A percentile compares a stretch with the other conserved stretches of the same genome.
Evolutionary conservation across 2,329 filamentous ascomycete species (phyloP).

Genomic region (Drechslerella dactyloides): DNA sequence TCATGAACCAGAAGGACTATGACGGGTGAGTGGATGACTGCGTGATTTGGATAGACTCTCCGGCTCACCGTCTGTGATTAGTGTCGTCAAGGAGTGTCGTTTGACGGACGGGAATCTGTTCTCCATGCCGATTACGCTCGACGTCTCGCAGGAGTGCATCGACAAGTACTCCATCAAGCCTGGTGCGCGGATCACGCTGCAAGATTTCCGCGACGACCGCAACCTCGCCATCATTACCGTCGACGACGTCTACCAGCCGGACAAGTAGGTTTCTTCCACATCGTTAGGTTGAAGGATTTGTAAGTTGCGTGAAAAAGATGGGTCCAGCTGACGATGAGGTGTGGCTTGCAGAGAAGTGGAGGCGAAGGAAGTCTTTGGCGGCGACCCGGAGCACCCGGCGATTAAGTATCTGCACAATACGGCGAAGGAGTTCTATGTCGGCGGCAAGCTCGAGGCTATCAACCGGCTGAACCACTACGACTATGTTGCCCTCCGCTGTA

Average conservation of each 20-base stretch:
- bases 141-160: conserved; percentile 77
- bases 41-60: conserved; percentile 11
- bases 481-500: conserved; percentile 93
- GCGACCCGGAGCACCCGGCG: conserved; percentile 87
- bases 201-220: conserved; percentile 94
- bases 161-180: conserved; percentile 76
- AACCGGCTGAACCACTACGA: conserved; percentile 98
- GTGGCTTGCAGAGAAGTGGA: conserved; percentile 72
- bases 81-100: conserved; percentile 86
- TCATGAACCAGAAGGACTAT: conserved; percentile 97
- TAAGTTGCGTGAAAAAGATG: background rate
- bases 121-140: conserved; percentile 95
- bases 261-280: conserved; percentile 80
- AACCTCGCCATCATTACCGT: conserved; percentile 95
- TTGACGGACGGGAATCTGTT: conserved; percentile 89
- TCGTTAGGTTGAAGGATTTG: no score
- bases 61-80: conserved; percentile 58
- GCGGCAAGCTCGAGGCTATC: conserved; percentile 93
- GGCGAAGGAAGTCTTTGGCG: conserved; percentile 92
- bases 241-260: conserved; percentile 91
- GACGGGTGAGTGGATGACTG: conserved; percentile 75
- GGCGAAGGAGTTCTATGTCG: conserved; percentile 86
- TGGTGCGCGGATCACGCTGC: conserved; percentile 81
- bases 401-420: conserved; percentile 85
- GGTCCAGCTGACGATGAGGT: background rate